A percentile compares a stretch with the other conserved stretches of the same genome.
Conservation (phyloP, 208 protist species). For the Acanthamoeba healyi region DNA sequence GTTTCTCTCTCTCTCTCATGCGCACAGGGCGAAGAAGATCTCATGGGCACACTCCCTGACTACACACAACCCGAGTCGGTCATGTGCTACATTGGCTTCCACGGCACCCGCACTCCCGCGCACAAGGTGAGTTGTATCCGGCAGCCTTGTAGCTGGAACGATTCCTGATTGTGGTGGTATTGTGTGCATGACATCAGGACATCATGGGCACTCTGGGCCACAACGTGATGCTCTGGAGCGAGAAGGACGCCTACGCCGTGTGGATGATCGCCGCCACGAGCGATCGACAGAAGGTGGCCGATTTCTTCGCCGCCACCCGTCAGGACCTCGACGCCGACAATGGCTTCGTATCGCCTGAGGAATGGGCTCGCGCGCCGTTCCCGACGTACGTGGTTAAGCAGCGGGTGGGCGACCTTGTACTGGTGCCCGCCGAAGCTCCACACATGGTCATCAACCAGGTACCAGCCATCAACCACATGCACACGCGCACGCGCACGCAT, state of each 20-base stretch:
- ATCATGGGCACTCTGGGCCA: slow-evolving; percentile 63
- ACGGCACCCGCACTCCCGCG: slow-evolving; percentile 57
- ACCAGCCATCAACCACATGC: too few species aligned
- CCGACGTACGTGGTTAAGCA: slow-evolving; percentile 39
- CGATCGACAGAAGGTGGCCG: slow-evolving; percentile 18
- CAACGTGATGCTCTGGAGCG: slow-evolving; percentile 58
- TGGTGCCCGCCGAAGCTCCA: slow-evolving; percentile 18
- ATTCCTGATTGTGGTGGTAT: too few species aligned
- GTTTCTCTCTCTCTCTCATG: background rate
- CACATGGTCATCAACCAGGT: slow-evolving; percentile 68
- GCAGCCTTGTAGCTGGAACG: too few species aligned
- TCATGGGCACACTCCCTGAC: background rate
- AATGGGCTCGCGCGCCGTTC: slow-evolving; percentile 10
- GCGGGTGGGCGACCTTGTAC: slow-evolving; percentile 48
- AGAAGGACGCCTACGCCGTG: slow-evolving; percentile 3
- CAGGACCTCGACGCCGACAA: slow-evolving; percentile 51
- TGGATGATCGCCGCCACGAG: background rate
- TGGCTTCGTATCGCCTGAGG: slow-evolving; percentile 39
- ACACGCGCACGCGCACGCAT: background rate
- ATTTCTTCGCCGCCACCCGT: background rate
- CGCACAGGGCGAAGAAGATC: background rate
- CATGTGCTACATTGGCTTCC: slow-evolving; percentile 62
- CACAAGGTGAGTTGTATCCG: too few species aligned
- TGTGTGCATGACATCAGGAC: slow-evolving; percentile 6
- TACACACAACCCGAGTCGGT: slow-evolving; percentile 37